A percentile compares a stretch with the other conserved stretches of the same genome.
phyloP scores from a whole-genome alignment of 768 basidiomycete genomes.

The Agaricus sinodeliciosus region DNA sequence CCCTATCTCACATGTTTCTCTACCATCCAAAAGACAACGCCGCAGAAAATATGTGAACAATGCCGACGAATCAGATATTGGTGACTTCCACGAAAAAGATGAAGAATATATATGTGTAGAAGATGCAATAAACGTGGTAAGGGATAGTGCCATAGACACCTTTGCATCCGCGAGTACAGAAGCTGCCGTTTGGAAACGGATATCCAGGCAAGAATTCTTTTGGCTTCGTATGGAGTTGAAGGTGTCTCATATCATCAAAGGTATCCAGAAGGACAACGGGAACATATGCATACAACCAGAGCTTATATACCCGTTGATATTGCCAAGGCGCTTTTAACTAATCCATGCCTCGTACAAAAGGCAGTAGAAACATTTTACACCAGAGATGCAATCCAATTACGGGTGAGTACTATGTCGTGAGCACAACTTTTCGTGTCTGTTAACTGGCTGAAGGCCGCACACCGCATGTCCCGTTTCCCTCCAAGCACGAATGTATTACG shows the following conservation, averaged over 20 bases:
- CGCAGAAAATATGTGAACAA: slow-evolving; percentile 37
- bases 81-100: slow-evolving; percentile 29
- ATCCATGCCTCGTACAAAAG: slow-evolving; percentile 73
- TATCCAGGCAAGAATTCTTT: slow-evolving; percentile 44
- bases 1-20: slow-evolving; percentile 71
- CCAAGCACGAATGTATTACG: slow-evolving; percentile 58
- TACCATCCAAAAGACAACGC: slow-evolving; percentile 46
- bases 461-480: slow-evolving; percentile 87
- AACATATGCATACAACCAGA: slow-evolving; percentile 72
- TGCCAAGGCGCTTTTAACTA: slow-evolving; percentile 57
- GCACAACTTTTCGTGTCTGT: neutral
- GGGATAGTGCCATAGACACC: slow-evolving; percentile 48
- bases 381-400: slow-evolving; percentile 82
- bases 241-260: slow-evolving; percentile 25
- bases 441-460: slow-evolving; percentile 54
- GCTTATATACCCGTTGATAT: slow-evolving; percentile 79
- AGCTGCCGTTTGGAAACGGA: slow-evolving; percentile 60
- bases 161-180: slow-evolving; percentile 57
- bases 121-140: slow-evolving; percentile 61
- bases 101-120: slow-evolving; percentile 47
- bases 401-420: slow-evolving; percentile 44
- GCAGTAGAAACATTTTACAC: slow-evolving; percentile 94
- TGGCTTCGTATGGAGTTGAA: neutral
- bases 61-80: slow-evolving; percentile 47
- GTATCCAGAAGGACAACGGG: slow-evolving; percentile 60